Conservation (phyloP, 805 yeast genomes). For the Wickerhamiella domercqiae region DNA sequence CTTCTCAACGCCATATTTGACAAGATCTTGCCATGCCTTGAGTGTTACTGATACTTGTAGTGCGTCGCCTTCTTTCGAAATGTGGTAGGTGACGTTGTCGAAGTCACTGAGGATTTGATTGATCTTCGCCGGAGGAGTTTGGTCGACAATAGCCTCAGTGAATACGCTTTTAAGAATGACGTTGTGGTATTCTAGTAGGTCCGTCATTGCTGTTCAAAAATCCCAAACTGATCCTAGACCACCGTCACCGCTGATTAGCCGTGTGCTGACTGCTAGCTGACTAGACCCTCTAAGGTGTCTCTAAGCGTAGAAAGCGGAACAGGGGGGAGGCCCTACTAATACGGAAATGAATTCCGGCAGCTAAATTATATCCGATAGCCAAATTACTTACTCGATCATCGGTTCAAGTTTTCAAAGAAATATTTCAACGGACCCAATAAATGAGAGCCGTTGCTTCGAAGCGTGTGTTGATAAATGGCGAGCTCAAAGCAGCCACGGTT, state of each 20-base stretch:
- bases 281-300: too few species aligned
- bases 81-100: constrained; percentile 87
- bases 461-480: constrained; percentile 15
- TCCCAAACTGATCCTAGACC: too few species aligned
- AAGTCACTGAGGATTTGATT: constrained; percentile 90
- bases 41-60: constrained; percentile 54
- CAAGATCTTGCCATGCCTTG: constrained; percentile 64
- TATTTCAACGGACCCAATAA: too few species aligned
- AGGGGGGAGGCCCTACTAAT: too few species aligned
- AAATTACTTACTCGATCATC: too few species aligned
- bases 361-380: too few species aligned
- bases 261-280: too few species aligned
- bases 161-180: constrained; percentile 68
- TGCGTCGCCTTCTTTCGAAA: constrained; percentile 37
- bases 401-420: too few species aligned
- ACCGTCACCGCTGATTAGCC: too few species aligned
- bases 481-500: constrained; percentile 19
- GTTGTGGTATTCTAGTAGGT: constrained; percentile 75
- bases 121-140: constrained; percentile 32
- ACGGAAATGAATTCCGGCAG: too few species aligned
- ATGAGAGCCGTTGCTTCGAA: constrained; percentile 14
- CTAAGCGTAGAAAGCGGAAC: too few species aligned
- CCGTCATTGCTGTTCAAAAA: constrained; percentile 16
- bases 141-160: constrained; percentile 46
- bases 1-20: constrained; percentile 38